These are phyloP conservation scores for Lasiodiplodia theobromae DNA, from an alignment of 2,329 filamentous ascomycete species.

Conservation along the genomic window DNA sequence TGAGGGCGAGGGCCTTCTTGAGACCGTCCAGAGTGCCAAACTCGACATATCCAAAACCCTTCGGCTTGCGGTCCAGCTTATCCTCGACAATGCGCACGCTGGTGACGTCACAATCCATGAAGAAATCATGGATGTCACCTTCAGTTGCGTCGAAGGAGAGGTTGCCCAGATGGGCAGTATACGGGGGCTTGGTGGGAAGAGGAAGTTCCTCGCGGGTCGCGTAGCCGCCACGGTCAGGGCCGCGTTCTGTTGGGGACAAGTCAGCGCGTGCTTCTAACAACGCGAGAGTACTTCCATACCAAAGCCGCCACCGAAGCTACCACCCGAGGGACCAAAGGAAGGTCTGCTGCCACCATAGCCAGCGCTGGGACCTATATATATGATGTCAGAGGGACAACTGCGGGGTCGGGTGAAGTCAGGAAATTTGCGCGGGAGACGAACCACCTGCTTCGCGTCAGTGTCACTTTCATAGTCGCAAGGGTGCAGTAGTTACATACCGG, in stretches of 20 bases:
- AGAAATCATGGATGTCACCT: slow-evolving; percentile 84
- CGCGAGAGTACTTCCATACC: slow-evolving; percentile 1
- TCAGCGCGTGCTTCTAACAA: slow-evolving; percentile 31
- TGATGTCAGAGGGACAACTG: slow-evolving; percentile 28
- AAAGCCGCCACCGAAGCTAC: slow-evolving; percentile 43
- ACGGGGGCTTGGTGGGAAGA: slow-evolving; percentile 90
- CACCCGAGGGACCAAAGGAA: slow-evolving; percentile 51
- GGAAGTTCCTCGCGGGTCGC: slow-evolving; percentile 77
- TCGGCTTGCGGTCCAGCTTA: slow-evolving; percentile 89
- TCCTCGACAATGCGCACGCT: slow-evolving; percentile 97
- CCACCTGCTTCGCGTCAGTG: slow-evolving; percentile 24
- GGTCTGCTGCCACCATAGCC: slow-evolving; percentile 58
- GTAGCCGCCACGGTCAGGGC: slow-evolving; percentile 50
- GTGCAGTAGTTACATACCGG: slow-evolving; percentile 63
- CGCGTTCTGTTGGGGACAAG: slow-evolving; percentile 28
- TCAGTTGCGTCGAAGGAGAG: slow-evolving; percentile 92
- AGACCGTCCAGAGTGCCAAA: slow-evolving; percentile 87
- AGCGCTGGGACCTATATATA: slow-evolving; percentile 46
- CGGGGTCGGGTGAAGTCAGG: slow-evolving; percentile 29
- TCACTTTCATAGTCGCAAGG: background rate
- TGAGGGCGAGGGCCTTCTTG: slow-evolving; percentile 86
- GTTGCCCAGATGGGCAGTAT: slow-evolving; percentile 94
- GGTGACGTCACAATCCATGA: slow-evolving; percentile 81
- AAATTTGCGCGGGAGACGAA: slow-evolving; percentile 22
- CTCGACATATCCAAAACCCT: slow-evolving; percentile 98